Evolutionary conservation across 2,329 filamentous ascomycete species (phyloP).

Genomic region (Stylonectria norvegica): DNA sequence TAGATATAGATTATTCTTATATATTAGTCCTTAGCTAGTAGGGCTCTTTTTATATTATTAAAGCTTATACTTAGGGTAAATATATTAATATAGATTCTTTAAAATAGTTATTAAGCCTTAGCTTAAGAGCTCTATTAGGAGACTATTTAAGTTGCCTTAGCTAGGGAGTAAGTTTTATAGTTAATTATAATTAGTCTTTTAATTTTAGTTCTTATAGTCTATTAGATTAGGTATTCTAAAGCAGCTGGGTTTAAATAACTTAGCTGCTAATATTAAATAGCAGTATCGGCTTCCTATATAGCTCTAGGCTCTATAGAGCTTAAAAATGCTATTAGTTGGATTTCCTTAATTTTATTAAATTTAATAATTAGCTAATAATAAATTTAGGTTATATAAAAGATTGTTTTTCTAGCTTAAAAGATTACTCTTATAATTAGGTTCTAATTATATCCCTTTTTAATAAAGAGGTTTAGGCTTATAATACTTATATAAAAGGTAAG

Average conservation of each 20-base stretch:
- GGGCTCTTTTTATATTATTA: neutral
- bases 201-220: neutral
- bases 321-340: neutral
- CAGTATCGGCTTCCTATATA: neutral
- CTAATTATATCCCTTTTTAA: constrained; percentile 6
- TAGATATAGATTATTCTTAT: neutral
- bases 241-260: neutral
- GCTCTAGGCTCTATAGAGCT: neutral
- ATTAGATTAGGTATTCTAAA: neutral
- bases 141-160: neutral
- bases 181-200: neutral
- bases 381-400: neutral
- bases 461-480: constrained; percentile 2
- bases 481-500: constrained; percentile 5
- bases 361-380: neutral
- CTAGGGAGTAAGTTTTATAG: neutral
- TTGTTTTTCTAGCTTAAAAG: constrained; percentile 1
- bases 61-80: constrained; percentile 2
- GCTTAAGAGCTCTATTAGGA: neutral
- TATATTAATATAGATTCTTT: neutral
- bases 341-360: neutral
- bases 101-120: neutral
- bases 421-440: constrained; percentile 1
- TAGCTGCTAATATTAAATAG: neutral
- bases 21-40: constrained; percentile 3